Evolutionary conservation across 495 filamentous ascomycete species (phyloP).

Genomic region (Tuber indicum): DNA sequence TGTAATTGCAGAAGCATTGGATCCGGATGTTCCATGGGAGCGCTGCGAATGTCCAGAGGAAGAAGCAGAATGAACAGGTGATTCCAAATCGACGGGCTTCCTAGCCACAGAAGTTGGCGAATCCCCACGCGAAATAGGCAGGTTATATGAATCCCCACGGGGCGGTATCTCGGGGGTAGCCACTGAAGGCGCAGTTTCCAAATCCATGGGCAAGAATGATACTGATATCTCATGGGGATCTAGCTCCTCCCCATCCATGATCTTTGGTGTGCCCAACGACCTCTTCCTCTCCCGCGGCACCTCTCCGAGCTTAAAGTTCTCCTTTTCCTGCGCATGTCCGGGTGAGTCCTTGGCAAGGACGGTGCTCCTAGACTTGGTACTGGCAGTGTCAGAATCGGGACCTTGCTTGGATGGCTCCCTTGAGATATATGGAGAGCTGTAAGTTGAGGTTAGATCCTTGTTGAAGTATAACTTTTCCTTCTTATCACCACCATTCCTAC

Average conservation of each 20-base stretch:
- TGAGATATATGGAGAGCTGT: slow-evolving; percentile 18
- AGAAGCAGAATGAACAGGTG: slow-evolving; percentile 31
- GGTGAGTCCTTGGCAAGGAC: slow-evolving; percentile 7
- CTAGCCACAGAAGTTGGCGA: slow-evolving; percentile 29
- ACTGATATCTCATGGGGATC: slow-evolving; percentile 33
- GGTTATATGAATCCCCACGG: slow-evolving; percentile 39
- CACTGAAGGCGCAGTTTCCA: slow-evolving; percentile 9
- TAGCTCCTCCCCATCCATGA: slow-evolving; percentile 19
- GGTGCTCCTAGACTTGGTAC: slow-evolving; percentile 10
- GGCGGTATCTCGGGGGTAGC: slow-evolving; percentile 30
- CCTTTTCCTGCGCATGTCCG: slow-evolving; percentile 24
- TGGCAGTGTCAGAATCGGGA: slow-evolving; percentile 10
- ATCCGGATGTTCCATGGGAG: slow-evolving; percentile 35
- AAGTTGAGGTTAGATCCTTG: neutral
- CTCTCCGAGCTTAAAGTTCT: slow-evolving; percentile 70
- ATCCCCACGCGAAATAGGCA: slow-evolving; percentile 19
- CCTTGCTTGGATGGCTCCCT: slow-evolving; percentile 15
- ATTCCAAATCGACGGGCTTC: slow-evolving; percentile 37
- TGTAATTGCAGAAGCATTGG: slow-evolving; percentile 40
- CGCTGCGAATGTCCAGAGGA: slow-evolving; percentile 34
- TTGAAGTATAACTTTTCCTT: slow-evolving; percentile 20
- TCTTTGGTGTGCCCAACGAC: slow-evolving; percentile 41
- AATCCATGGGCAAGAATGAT: slow-evolving; percentile 31
- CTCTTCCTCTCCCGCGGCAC: slow-evolving; percentile 61
- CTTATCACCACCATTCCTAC: slow-evolving; percentile 25